phyloP scores from a whole-genome alignment of 2,329 filamentous ascomycete species.

The Uncinocarpus reesii region DNA sequence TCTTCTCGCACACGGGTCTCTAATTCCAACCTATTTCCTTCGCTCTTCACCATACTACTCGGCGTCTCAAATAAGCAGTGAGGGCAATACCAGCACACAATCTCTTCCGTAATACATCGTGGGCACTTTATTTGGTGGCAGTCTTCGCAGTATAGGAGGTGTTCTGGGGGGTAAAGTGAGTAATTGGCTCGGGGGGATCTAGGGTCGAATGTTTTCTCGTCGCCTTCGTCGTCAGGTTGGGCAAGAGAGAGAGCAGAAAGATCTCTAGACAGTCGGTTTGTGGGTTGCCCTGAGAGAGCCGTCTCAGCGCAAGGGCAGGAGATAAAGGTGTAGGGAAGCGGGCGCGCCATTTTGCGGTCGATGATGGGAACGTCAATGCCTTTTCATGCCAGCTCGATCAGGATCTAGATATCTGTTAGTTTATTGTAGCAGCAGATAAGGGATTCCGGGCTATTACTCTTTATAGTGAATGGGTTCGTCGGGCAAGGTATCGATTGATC shows the following conservation, averaged over 20 bases:
- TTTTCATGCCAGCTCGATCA: neutral
- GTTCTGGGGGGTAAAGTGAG: constrained; percentile 83
- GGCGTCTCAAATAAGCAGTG: constrained; percentile 93
- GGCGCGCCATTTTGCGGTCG: constrained; percentile 18
- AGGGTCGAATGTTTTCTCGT: constrained; percentile 76
- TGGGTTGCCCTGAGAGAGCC: constrained; percentile 10
- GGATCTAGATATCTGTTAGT: neutral
- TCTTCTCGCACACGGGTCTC: neutral
- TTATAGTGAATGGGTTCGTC: neutral
- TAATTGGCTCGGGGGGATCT: constrained; percentile 76
- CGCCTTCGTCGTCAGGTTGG: constrained; percentile 43
- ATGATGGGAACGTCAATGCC: neutral
- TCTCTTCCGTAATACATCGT: constrained; percentile 83
- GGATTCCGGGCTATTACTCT: neutral
- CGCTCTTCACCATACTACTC: constrained; percentile 80
- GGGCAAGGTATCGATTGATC: neutral
- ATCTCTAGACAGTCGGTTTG: constrained; percentile 17
- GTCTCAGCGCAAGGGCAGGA: constrained; percentile 19
- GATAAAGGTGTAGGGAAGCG: constrained; percentile 21
- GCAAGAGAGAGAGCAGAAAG: constrained; percentile 16
- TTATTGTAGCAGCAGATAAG: neutral
- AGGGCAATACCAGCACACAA: constrained; percentile 90
- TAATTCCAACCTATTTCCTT: constrained; percentile 69
- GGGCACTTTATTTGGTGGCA: constrained; percentile 94
- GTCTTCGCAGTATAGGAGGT: constrained; percentile 93